phyloP scores from a whole-genome alignment of 345 rosid genomes.

The Clausena lansium region DNA sequence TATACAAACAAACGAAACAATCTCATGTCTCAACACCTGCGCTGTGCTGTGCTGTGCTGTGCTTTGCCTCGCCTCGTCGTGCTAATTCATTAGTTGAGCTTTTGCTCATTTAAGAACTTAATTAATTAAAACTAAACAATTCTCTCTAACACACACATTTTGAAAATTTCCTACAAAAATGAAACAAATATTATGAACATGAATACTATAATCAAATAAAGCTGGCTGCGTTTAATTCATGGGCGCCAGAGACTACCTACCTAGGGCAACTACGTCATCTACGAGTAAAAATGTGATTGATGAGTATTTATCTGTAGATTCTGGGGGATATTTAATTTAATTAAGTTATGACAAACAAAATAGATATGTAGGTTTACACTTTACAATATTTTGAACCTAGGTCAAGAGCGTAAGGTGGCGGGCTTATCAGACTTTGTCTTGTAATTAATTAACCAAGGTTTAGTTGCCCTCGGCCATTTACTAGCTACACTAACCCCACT shows the following conservation, averaged over 20 bases:
- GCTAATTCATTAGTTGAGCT: constrained; percentile 31
- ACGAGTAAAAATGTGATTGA: constrained; percentile 1
- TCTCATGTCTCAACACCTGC: too few relatives aligned
- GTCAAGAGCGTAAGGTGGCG: constrained; percentile 6
- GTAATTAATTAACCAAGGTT: too few relatives aligned
- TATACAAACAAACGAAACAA: too few relatives aligned
- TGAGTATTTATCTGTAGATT: not conserved
- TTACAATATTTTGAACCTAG: not conserved
- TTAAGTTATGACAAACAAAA: not conserved
- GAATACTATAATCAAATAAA: not conserved
- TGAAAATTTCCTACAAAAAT: not conserved
- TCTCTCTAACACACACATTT: not conserved
- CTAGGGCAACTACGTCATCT: not conserved
- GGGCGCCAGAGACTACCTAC: too few relatives aligned
- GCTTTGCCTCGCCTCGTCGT: too few relatives aligned
- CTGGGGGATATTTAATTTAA: not conserved
- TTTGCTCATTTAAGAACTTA: constrained; percentile 14
- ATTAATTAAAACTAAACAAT: not conserved
- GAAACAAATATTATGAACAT: not conserved
- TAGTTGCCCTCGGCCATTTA: too few relatives aligned
- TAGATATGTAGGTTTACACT: not conserved
- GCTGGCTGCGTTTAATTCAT: not conserved
- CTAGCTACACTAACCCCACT: too few relatives aligned
- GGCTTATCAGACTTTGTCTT: not conserved
- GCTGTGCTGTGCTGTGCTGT: too few relatives aligned